Percentiles rank a stretch among this genome's conserved stretches.
These are phyloP conservation scores for Lolium multiflorum DNA, from an alignment of 176 grass and related monocot species.

Conservation along the genomic window DNA sequence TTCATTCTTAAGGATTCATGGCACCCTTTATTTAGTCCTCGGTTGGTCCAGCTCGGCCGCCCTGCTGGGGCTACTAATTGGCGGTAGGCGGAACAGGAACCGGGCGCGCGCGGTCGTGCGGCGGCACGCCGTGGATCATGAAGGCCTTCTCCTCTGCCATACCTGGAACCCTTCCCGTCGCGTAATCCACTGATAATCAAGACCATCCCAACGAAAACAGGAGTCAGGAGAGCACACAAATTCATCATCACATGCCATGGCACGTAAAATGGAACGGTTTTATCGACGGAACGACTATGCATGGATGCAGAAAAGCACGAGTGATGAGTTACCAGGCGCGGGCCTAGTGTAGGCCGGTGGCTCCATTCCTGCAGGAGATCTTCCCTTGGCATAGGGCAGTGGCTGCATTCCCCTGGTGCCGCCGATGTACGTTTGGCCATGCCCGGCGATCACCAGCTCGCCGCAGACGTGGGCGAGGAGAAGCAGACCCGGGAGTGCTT, in stretches of 20 bases:
- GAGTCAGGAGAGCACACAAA: neutral
- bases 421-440: neutral
- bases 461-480: neutral
- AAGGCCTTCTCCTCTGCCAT: neutral
- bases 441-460: neutral
- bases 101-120: neutral
- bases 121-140: slow-evolving; percentile 2
- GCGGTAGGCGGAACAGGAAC: neutral
- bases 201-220: neutral
- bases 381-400: neutral
- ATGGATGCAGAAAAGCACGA: neutral
- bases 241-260: neutral
- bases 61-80: neutral
- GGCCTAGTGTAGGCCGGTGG: neutral
- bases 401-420: neutral
- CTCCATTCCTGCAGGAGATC: neutral
- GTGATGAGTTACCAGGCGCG: neutral
- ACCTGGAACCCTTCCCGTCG: neutral
- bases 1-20: neutral
- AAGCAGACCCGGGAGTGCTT: neutral
- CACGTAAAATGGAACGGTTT: neutral
- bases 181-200: neutral
- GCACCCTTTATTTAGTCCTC: neutral
- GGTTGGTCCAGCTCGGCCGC: neutral
- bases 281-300: neutral